Evolutionary conservation across 208 protist genomes (phyloP).

Genomic region (Crithidia acanthocephali): DNA sequence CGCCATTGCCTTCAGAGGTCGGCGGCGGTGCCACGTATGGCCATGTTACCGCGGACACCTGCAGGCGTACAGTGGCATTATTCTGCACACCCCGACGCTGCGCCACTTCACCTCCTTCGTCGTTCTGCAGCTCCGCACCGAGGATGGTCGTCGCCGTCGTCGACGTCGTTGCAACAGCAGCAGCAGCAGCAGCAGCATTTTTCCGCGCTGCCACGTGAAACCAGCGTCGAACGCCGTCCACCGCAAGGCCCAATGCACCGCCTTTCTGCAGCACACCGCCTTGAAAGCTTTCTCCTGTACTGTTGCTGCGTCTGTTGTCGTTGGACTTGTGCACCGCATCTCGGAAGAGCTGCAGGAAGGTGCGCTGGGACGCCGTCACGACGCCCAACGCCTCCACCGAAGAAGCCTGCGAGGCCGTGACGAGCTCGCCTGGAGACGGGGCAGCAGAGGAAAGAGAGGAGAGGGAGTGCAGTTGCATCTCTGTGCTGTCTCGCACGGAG

Average conservation of each 20-base stretch:
- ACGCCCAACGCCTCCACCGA: conserved; percentile 26
- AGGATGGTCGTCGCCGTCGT: too few species aligned
- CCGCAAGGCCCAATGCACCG: not conserved
- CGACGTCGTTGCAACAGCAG: too few species aligned
- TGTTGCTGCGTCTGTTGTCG: not conserved
- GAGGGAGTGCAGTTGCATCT: not conserved
- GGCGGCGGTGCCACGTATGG: conserved; percentile 7
- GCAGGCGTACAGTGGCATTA: not conserved
- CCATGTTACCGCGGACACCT: conserved; percentile 35
- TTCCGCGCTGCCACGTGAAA: conserved; percentile 8
- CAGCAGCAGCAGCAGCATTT: too few species aligned
- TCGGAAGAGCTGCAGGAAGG: conserved; percentile 22
- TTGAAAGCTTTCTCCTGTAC: too few species aligned
- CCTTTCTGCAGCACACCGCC: not conserved
- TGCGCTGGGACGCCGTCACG: conserved; percentile 30
- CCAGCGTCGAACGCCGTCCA: conserved; percentile 3
- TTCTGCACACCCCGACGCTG: not conserved
- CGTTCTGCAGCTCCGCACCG: too few species aligned
- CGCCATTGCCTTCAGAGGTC: not conserved
- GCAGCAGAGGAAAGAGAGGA: not conserved
- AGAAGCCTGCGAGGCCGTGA: not conserved
- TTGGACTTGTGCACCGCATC: not conserved
- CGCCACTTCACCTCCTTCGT: not conserved
- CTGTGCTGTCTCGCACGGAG: conserved; percentile 9
- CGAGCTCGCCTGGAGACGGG: not conserved